Base-by-base conservation (phyloP, 352 stramenopile species). In the Phytophthora cajani region DNA sequence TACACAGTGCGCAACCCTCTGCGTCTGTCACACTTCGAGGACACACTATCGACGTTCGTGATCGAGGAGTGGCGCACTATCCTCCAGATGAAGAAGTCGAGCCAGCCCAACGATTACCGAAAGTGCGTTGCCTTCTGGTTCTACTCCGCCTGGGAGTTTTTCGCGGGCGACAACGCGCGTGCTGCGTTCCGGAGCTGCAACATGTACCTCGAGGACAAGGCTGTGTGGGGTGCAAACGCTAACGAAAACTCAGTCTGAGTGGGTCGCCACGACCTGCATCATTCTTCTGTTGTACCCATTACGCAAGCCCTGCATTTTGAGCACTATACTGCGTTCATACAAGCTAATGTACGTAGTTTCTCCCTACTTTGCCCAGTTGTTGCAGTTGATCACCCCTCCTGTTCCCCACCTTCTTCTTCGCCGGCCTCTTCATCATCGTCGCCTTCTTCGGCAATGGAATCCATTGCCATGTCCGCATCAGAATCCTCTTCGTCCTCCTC, bases 61-160 rank as follows among this genome's bases (percentile, higher is more conserved):
- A 55, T 78, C 27, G 83, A 93, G 53, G 86, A 95, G 68, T 95
- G 88, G 88, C 84, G 83, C 25, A 74, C 64, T 16, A 93, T 95
- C 53, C 75, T 95, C 50, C 74, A 78, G 38, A 71, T 95, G 61
- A 95, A 95, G 60, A 93, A 93, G 69, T 94, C 86, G 8, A 89
- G 74, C 58, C 88, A 95, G 67, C 88, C 88, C 5, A 95, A 95
- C 64, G 88, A 95, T 65, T 95, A 95, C 69, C 84, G 88, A 64
- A 95, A 95, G 71, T 95, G 88, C 54, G 82, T 95, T 47, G 88
- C 88, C 21, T 95, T 95, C 71, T 95, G 88, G 88, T 94, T 95
- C 63, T 95, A 91, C 72, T 91, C 86, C 10, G 86, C 82, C 9
- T 95, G 88, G 88, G 88, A 95, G 58, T 87, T 89, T 23, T 95